Conservation (phyloP, 148 eudicot genomes). For the Simmondsia chinensis region DNA sequence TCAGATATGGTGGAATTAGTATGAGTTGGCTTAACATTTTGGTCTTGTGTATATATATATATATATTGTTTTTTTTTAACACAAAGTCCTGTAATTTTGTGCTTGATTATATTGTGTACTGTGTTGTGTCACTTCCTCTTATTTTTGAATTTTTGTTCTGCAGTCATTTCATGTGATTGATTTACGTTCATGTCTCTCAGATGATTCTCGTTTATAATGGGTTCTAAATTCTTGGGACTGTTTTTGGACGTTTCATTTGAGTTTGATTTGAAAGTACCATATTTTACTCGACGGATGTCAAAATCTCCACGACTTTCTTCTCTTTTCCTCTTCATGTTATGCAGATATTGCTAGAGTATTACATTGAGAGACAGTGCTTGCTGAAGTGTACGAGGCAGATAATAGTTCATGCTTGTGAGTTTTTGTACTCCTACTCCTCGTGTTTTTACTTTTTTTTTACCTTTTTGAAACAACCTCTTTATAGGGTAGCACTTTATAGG, state of each 20-base stretch:
- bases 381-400: constrained; percentile 87
- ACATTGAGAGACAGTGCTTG: constrained; percentile 87
- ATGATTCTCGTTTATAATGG: too few relatives aligned
- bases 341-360: constrained; percentile 86
- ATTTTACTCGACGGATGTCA: too few relatives aligned
- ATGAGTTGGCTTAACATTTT: too few relatives aligned
- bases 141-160: constrained; percentile 12
- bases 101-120: constrained; percentile 2
- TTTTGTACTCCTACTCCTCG: not conserved
- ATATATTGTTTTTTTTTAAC: not conserved
- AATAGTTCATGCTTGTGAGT: constrained; percentile 70
- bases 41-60: not conserved
- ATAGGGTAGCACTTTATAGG: too few relatives aligned
- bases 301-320: too few relatives aligned
- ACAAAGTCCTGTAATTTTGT: not conserved
- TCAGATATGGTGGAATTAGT: too few relatives aligned
- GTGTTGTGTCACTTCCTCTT: constrained; percentile 6
- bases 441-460: not conserved
- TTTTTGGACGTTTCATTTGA: too few relatives aligned
- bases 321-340: constrained; percentile 11
- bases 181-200: too few relatives aligned
- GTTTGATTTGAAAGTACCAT: too few relatives aligned
- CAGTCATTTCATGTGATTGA: too few relatives aligned
- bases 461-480: too few relatives aligned
- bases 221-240: too few relatives aligned